These are phyloP conservation scores for Sanguinoderma infundibulare DNA, from an alignment of 1,284 basidiomycete species.

Conservation along the genomic window DNA sequence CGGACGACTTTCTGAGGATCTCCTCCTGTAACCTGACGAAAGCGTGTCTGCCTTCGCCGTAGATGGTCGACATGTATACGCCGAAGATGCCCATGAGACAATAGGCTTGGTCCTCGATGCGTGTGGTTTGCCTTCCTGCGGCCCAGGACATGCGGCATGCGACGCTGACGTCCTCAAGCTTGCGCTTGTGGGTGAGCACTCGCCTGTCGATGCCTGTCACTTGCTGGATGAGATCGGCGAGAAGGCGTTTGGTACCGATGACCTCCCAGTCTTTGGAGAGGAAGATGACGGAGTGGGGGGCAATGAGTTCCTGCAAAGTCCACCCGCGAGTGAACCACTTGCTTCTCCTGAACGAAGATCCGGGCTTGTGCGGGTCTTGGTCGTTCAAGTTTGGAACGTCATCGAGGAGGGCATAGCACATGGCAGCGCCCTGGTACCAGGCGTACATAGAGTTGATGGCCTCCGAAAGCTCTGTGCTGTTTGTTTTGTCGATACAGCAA, in stretches of 20 bases:
- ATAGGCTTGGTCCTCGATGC: slow-evolving; percentile 22
- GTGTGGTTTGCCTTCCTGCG: slow-evolving; percentile 11
- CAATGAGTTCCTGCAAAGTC: slow-evolving; percentile 26
- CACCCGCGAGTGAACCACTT: slow-evolving; percentile 20
- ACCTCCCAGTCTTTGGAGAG: slow-evolving; percentile 16
- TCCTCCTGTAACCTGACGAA: slow-evolving; percentile 24
- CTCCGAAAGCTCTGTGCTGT: slow-evolving; percentile 24
- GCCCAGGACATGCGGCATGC: slow-evolving; percentile 26
- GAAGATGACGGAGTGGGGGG: slow-evolving; percentile 19
- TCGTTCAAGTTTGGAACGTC: slow-evolving; percentile 13
- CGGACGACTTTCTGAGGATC: slow-evolving; percentile 16
- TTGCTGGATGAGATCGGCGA: slow-evolving; percentile 17
- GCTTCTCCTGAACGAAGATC: slow-evolving; percentile 13
- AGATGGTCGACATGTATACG: slow-evolving; percentile 22
- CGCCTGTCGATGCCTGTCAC: slow-evolving; percentile 20
- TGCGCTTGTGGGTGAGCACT: slow-evolving; percentile 17
- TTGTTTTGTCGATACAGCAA: slow-evolving; percentile 22
- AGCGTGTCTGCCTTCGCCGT: slow-evolving; percentile 19
- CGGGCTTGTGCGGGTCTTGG: slow-evolving; percentile 10
- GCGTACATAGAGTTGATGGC: slow-evolving; percentile 25
- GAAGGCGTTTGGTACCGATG: slow-evolving; percentile 15
- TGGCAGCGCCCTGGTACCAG: slow-evolving; percentile 14
- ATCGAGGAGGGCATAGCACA: slow-evolving; percentile 25
- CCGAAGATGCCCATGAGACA: slow-evolving; percentile 26
- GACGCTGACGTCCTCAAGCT: slow-evolving; percentile 19